Evolutionary conservation across 2,329 filamentous ascomycete species (phyloP).

Genomic region (Colletotrichum ledebouriae): DNA sequence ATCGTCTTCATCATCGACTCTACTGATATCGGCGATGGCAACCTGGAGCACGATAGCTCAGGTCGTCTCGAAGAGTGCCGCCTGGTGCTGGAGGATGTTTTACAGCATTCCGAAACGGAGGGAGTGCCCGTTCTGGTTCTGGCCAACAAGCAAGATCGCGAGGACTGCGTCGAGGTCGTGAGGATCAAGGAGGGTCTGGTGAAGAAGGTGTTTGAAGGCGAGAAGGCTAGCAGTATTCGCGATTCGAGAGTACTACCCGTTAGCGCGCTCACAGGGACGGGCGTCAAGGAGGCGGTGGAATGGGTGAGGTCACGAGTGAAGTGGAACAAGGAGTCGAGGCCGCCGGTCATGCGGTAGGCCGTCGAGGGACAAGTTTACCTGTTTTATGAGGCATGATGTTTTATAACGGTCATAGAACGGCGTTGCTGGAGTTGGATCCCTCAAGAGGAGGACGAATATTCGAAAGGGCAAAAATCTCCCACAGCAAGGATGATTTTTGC

Average conservation of each 20-base stretch:
- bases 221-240: constrained; percentile 86
- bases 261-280: constrained; percentile 88
- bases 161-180: constrained; percentile 98
- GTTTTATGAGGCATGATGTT: constrained; percentile 37
- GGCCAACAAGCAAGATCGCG: constrained; percentile 97
- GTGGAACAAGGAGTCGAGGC: constrained; percentile 95
- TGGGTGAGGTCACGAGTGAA: constrained; percentile 93
- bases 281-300: constrained; percentile 95
- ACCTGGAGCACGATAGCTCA: constrained; percentile 64
- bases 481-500: constrained; percentile 5
- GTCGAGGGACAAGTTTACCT: background rate
- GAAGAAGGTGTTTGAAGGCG: constrained; percentile 94
- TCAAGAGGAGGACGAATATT: constrained; percentile 2
- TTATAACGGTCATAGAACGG: constrained; percentile 33
- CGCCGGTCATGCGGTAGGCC: constrained; percentile 88
- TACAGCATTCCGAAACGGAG: constrained; percentile 88
- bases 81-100: constrained; percentile 88
- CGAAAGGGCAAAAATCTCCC: background rate
- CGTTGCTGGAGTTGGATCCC: constrained; percentile 35
- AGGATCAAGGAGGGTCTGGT: constrained; percentile 97
- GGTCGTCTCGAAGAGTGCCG: constrained; percentile 88
- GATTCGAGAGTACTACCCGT: constrained; percentile 93
- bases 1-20: constrained; percentile 99
- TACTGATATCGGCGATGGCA: constrained; percentile 90
- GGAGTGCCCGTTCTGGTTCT: constrained; percentile 93